A percentile compares a stretch with the other conserved stretches of the same genome.
phyloP scores from a whole-genome alignment of 75 land plant species.

The Sequoiadendron giganteum region DNA sequence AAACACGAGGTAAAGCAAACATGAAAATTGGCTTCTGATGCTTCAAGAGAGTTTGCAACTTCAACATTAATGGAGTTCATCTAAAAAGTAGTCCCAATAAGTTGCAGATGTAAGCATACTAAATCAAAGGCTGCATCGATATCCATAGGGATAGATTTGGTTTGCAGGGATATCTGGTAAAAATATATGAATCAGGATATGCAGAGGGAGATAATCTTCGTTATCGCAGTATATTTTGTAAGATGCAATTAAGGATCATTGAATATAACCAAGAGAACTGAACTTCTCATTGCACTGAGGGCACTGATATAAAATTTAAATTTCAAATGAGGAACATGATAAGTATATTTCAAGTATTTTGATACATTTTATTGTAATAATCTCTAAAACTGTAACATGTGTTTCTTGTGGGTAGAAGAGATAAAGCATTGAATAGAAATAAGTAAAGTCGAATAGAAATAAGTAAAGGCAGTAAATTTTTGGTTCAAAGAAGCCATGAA shows the following conservation, averaged over 20 bases:
- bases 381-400: neutral
- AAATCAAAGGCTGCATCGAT: neutral
- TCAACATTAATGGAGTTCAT: neutral
- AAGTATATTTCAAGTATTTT: neutral
- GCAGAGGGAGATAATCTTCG: neutral
- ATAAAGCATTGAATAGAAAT: neutral
- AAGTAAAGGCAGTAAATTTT: neutral
- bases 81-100: neutral
- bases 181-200: neutral
- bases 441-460: neutral
- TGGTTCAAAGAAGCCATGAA: neutral
- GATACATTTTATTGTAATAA: neutral
- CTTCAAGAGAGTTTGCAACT: neutral
- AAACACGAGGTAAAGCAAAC: neutral
- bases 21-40: neutral
- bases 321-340: neutral
- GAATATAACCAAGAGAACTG: neutral
- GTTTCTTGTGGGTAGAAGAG: neutral
- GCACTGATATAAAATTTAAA: neutral
- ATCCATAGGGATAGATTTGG: neutral
- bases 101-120: neutral
- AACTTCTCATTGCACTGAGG: neutral
- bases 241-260: neutral
- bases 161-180: neutral
- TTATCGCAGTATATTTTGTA: neutral